Evolutionary conservation across 257 asterid species (phyloP).

Genomic region (Gentiana macrophylla): DNA sequence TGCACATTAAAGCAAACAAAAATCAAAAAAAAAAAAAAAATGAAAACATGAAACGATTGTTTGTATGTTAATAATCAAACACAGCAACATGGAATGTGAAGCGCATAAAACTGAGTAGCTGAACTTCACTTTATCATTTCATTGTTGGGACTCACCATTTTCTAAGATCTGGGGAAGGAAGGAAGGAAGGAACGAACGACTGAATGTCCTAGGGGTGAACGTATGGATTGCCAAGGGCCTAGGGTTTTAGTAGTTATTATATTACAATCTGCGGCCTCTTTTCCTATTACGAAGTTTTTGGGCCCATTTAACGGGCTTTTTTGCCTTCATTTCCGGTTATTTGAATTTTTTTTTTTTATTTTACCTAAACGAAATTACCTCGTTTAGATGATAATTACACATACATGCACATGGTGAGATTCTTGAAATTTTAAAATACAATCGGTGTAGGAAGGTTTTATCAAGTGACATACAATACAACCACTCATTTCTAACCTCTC

Average conservation of each 20-base stretch:
- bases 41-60: not conserved
- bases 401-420: not conserved
- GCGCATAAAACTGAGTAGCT: too few species aligned
- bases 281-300: not conserved
- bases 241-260: slow-evolving; percentile 3
- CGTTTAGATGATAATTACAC: not conserved
- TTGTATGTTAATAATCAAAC: too few species aligned
- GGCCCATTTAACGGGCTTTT: not conserved
- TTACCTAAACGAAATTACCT: not conserved
- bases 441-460: too few species aligned
- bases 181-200: not conserved
- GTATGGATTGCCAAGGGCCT: not conserved
- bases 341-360: not conserved
- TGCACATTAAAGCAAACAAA: slow-evolving; percentile 9
- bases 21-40: too few species aligned
- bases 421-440: too few species aligned
- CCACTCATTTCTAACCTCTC: too few species aligned
- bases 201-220: not conserved
- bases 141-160: slow-evolving; percentile 12
- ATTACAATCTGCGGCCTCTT: slow-evolving; percentile 1
- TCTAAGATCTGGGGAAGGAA: slow-evolving; percentile 4
- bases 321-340: not conserved
- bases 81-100: too few species aligned
- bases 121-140: too few species aligned
- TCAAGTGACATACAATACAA: too few species aligned